Percentiles rank a stretch among this genome's conserved stretches.
These are phyloP conservation scores for Aureobasidium zeae DNA, from an alignment of 2,329 filamentous ascomycete species.

Conservation along the genomic window DNA sequence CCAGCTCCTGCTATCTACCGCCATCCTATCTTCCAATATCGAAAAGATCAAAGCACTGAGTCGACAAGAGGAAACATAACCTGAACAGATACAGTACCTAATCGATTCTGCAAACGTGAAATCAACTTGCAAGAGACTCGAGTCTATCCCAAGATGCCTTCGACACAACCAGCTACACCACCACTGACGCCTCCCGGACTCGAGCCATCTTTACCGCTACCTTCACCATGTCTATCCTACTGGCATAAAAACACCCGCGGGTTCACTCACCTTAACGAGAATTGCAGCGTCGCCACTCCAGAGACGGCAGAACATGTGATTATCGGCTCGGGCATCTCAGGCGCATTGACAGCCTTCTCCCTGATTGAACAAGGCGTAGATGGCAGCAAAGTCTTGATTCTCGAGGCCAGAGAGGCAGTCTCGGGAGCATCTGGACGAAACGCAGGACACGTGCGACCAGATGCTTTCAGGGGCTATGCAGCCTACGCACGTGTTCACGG, in stretches of 20 bases:
- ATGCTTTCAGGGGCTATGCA: conserved; percentile 42
- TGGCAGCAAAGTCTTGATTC: conserved; percentile 30
- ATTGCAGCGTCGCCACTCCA: conserved; percentile 27
- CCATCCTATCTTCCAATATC: too few relatives aligned
- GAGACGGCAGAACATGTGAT: conserved; percentile 29
- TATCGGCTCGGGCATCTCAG: conserved; percentile 38
- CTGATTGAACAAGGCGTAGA: conserved; percentile 31
- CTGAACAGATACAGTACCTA: too few relatives aligned
- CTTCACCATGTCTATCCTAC: conserved; percentile 30
- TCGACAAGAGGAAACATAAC: too few relatives aligned
- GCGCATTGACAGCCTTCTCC: conserved; percentile 34
- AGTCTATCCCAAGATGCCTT: conserved; percentile 6
- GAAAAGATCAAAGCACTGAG: too few relatives aligned
- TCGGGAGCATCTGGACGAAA: conserved; percentile 38
- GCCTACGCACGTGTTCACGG: conserved; percentile 37
- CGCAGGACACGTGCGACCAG: conserved; percentile 38
- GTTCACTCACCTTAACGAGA: conserved; percentile 35
- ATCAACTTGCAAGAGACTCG: too few relatives aligned
- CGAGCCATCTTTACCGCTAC: conserved; percentile 19
- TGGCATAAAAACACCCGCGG: conserved; percentile 40
- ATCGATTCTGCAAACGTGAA: too few relatives aligned
- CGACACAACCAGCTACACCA: conserved; percentile 5
- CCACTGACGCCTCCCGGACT: conserved; percentile 1
- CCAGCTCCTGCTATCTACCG: too few relatives aligned
- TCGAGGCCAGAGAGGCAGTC: conserved; percentile 38